Evolutionary conservation across 164 flowering plant genomes (phyloP), one percentile per base, ranked within the genome.

Genomic region (Aristolochia fimbriata): DNA sequence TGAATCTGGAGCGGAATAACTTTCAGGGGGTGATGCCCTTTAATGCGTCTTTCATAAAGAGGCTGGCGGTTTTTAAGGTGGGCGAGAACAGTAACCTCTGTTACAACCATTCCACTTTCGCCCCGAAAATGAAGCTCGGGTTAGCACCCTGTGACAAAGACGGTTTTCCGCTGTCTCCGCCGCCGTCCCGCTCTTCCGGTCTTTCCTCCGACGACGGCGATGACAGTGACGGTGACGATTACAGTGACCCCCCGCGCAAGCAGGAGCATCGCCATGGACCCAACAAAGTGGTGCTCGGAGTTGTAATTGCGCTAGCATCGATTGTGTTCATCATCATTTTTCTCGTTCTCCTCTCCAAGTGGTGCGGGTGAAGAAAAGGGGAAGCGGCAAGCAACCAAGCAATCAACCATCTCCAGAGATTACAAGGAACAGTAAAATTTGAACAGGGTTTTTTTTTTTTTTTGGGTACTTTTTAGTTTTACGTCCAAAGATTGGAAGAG

Each of bases 11-110:
- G 63, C 79, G 76, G 62, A 93, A 93, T 48, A 69, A 78, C 55
- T 83, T 93, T 41, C 83, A 80, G 56, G 98, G 98, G 1, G 83
- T 86, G 10, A 67, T 93, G 74, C 98, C 98, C 0, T 93, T 93
- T 69, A 89, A 89, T 65, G 83, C 53, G 6, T 74, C 83, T 0
- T 84, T 87, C 60, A 71, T 93, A 2, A 73, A 83, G 70, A 71
- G 69, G 47, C 61, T 92, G 70, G 76, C 15, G 2, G 88, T 86
- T 55, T 87, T 93, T 62, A 93, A 80, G 68, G 63, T 93, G 0
- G 86, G 87, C 25, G 85, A 73, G 22, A 93, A 93, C 69, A 62
- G 65, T 49, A 75, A 86, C 63, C 69, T 93, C 47, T 93, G 98
- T 71, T 93, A 85, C 70, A 93, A 93, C 48, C 91, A 75, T 25